A percentile compares a stretch with the other conserved stretches of the same genome.
These are phyloP conservation scores for Neurospora tetrasperma DNA, from an alignment of 495 filamentous ascomycete genomes.

Conservation along the genomic window DNA sequence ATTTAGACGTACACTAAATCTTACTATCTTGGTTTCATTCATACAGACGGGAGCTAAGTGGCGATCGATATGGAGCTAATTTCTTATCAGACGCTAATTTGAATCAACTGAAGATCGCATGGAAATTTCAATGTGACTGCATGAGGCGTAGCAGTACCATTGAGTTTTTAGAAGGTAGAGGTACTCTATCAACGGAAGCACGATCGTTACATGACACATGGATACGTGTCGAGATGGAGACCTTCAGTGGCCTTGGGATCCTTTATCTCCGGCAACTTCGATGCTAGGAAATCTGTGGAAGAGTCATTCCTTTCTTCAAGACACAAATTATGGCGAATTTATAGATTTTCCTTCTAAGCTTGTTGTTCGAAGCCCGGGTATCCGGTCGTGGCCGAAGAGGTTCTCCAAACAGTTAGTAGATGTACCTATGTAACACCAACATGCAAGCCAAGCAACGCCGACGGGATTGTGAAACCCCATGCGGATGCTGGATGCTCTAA, in stretches of 20 bases:
- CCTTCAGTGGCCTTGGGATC: not conserved
- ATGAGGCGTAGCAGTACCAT: not conserved
- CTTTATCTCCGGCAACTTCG: not conserved
- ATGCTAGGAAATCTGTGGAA: not conserved
- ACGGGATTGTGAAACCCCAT: not conserved
- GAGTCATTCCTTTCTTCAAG: not conserved
- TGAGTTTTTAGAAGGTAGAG: not conserved
- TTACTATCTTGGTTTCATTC: not conserved
- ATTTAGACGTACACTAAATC: not conserved
- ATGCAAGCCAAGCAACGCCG: not conserved
- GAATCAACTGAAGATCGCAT: not conserved
- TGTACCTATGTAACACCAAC: not conserved
- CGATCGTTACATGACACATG: not conserved
- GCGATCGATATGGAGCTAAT: not conserved
- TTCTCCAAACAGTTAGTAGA: not conserved
- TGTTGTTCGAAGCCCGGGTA: not conserved
- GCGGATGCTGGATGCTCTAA: not conserved
- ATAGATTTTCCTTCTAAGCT: not conserved
- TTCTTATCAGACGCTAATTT: not conserved
- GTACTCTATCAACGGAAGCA: not conserved
- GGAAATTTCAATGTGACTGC: not conserved
- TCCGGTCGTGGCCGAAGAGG: not conserved
- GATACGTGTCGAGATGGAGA: not conserved
- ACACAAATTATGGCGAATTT: not conserved
- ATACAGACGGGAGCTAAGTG: slow-evolving; percentile 2